These are phyloP conservation scores for Chlorella vulgaris DNA, from an alignment of 139 green algal species.

Conservation along the genomic window DNA sequence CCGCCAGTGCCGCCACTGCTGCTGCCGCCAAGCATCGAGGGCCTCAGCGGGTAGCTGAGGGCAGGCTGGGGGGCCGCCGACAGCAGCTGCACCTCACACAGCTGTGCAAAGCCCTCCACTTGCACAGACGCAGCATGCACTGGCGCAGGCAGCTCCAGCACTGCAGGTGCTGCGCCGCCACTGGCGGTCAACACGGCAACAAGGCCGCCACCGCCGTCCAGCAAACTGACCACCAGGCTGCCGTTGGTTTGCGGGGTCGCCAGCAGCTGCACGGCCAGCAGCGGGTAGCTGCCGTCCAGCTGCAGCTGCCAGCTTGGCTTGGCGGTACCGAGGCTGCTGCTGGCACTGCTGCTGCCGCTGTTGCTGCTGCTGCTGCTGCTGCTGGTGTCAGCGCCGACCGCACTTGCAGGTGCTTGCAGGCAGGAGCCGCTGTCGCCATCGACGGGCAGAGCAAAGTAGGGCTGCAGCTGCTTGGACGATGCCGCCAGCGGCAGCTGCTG, in stretches of 20 bases:
- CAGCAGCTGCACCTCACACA: conserved; percentile 25
- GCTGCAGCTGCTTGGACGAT: not conserved
- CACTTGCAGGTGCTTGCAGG: not conserved
- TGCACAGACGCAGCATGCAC: not conserved
- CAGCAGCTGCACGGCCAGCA: conserved; percentile 10
- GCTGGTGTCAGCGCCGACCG: not conserved
- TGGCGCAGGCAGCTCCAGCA: not conserved
- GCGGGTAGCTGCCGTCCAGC: conserved; percentile 14
- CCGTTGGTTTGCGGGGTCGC: not conserved
- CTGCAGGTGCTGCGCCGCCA: not conserved
- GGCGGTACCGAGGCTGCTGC: not conserved
- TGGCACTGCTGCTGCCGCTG: not conserved
- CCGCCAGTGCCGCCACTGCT: not conserved
- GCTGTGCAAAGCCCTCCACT: not conserved
- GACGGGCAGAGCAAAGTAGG: conserved; percentile 9
- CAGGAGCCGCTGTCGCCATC: conserved; percentile 24
- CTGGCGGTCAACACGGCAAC: not conserved
- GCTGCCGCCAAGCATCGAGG: not conserved
- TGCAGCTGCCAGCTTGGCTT: conserved; percentile 16
- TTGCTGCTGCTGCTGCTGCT: not conserved
- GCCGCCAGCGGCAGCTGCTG: not conserved
- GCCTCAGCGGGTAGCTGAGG: not conserved
- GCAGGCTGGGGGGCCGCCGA: not conserved
- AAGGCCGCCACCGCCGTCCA: conserved; percentile 3
- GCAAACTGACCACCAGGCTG: not conserved